Evolutionary conservation across 2,329 filamentous ascomycete species (phyloP).

Genomic region (Orbilia brochopaga): DNA sequence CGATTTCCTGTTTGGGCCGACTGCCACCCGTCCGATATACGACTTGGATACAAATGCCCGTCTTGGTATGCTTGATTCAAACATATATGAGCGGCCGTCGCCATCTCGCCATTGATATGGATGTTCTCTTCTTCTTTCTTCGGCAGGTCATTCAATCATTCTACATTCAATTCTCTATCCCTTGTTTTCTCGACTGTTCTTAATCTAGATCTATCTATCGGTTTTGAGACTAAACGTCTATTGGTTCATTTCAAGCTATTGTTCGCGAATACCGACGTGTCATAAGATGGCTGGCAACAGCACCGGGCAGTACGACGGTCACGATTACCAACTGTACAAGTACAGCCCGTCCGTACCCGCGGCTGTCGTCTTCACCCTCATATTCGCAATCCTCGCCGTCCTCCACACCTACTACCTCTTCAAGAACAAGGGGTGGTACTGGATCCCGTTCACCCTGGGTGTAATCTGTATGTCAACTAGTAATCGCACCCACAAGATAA

Average conservation of each 20-base stretch:
- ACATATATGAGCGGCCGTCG: not conserved
- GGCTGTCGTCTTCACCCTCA: slow-evolving; percentile 60
- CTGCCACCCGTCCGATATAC: not conserved
- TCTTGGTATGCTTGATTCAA: not conserved
- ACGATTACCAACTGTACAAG: slow-evolving; percentile 48
- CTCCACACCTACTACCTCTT: slow-evolving; percentile 60
- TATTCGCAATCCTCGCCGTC: slow-evolving; percentile 60
- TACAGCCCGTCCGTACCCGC: slow-evolving; percentile 61
- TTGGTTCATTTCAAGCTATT: no score
- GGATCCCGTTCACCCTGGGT: slow-evolving; percentile 61
- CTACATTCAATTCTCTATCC: no score
- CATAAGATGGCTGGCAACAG: slow-evolving; percentile 12
- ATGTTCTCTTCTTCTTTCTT: no score
- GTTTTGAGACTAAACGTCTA: no score
- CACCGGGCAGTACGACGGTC: slow-evolving; percentile 15
- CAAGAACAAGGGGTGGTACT: slow-evolving; percentile 62
- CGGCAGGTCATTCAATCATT: no score
- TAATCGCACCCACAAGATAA: no score
- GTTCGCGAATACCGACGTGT: not conserved
- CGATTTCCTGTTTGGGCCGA: slow-evolving; percentile 20
- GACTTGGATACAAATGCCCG: not conserved
- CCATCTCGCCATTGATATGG: not conserved
- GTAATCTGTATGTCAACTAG: slow-evolving; percentile 60
- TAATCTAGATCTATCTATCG: no score
- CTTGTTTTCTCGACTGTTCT: no score